phyloP scores from a whole-genome alignment of 345 rosid genomes.

The Cardamine chenopodiifolia region DNA sequence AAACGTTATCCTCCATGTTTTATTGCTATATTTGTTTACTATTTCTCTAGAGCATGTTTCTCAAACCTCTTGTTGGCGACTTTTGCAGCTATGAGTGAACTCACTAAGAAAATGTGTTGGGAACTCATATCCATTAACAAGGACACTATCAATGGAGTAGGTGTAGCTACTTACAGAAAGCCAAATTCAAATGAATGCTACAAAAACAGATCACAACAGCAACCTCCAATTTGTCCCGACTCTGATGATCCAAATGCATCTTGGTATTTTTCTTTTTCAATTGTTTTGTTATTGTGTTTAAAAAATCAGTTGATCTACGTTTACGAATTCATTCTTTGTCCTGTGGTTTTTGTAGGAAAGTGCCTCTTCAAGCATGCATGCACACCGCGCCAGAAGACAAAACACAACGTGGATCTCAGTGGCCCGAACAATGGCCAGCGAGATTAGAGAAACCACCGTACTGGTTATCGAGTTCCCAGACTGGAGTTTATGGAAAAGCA shows the following conservation, averaged over 20 bases:
- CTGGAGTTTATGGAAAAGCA: conserved; percentile 90
- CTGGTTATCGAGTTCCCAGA: conserved; percentile 82
- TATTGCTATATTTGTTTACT: background rate
- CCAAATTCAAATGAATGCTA: conserved; percentile 86
- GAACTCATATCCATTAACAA: conserved; percentile 70
- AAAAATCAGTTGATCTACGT: background rate
- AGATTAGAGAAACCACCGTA: conserved; percentile 81
- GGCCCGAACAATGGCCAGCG: conserved; percentile 95
- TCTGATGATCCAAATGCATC: conserved; percentile 96
- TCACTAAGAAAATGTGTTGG: conserved; percentile 90
- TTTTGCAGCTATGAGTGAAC: conserved; percentile 78
- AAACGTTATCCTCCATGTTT: conserved; percentile 8
- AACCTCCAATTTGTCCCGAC: conserved; percentile 73
- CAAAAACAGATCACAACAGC: conserved; percentile 60
- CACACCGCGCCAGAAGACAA: conserved; percentile 70
- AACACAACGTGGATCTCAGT: conserved; percentile 76
- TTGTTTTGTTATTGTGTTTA: background rate
- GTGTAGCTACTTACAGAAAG: conserved; percentile 78
- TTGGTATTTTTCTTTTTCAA: conserved; percentile 51
- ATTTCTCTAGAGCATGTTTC: conserved; percentile 34
- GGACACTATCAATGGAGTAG: conserved; percentile 74
- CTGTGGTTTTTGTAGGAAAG: conserved; percentile 57
- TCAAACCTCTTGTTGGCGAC: conserved; percentile 27
- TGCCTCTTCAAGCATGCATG: conserved; percentile 89
- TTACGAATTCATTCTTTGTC: conserved; percentile 13